phyloP scores from a whole-genome alignment of 371 early-diverging fungal genomes.

The Saksenaea vasiformis region DNA sequence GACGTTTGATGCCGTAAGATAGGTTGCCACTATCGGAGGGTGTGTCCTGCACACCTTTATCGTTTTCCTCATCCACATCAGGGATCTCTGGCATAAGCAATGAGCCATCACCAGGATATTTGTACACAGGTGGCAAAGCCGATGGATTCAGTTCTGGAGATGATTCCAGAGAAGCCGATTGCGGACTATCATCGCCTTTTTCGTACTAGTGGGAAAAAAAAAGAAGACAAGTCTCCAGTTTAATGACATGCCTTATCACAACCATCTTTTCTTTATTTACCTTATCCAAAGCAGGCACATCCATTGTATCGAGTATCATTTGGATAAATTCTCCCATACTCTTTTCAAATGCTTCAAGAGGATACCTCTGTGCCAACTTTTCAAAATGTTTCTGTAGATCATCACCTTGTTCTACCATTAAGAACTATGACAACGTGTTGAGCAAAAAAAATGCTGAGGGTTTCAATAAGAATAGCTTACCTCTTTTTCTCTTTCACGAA shows the following conservation, averaged over 20 bases:
- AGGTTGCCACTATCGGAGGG: not conserved
- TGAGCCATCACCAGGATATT: constrained; percentile 47
- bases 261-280: constrained; percentile 20
- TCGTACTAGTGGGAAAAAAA: not conserved
- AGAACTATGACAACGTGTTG: constrained; percentile 29
- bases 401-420: constrained; percentile 33
- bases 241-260: too few relatives aligned
- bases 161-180: not conserved
- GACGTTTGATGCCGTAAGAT: constrained; percentile 9
- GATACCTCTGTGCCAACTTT: constrained; percentile 52
- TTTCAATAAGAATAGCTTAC: constrained; percentile 15
- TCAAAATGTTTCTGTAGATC: constrained; percentile 51
- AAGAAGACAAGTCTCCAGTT: not conserved
- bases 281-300: constrained; percentile 43
- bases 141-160: constrained; percentile 6
- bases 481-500: constrained; percentile 53
- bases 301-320: constrained; percentile 47
- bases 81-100: not conserved
- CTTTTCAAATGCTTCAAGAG: constrained; percentile 48
- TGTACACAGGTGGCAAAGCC: constrained; percentile 32
- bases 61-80: not conserved
- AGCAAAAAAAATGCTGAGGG: not conserved
- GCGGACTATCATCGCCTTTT: constrained; percentile 8
- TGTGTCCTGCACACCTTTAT: constrained; percentile 4
- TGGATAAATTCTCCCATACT: constrained; percentile 50